These are phyloP conservation scores for Podaxis sp. DNA, from an alignment of 768 basidiomycete species.

Conservation along the genomic window DNA sequence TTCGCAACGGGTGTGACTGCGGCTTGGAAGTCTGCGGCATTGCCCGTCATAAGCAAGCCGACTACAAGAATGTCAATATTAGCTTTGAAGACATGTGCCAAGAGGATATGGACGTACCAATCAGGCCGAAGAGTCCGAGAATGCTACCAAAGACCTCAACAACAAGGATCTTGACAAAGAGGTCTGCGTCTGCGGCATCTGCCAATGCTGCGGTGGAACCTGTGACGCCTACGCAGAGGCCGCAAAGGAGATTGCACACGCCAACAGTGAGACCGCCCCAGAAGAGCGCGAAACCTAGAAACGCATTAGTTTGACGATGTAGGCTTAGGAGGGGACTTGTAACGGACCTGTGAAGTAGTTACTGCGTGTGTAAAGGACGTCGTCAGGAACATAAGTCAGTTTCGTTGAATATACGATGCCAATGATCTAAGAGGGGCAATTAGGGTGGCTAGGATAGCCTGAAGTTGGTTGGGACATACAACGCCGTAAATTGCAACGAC, in stretches of 20 bases:
- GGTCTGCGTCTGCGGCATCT: slow-evolving; percentile 90
- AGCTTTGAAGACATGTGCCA: background rate
- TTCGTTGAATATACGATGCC: slow-evolving; percentile 95
- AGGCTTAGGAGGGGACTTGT: slow-evolving; percentile 5
- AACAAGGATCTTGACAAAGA: slow-evolving; percentile 96
- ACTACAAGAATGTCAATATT: slow-evolving; percentile 42
- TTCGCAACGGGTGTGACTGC: slow-evolving; percentile 32
- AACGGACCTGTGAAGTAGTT: slow-evolving; percentile 89
- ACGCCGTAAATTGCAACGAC: slow-evolving; percentile 99
- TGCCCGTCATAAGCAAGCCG: slow-evolving; percentile 76
- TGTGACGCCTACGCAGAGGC: slow-evolving; percentile 90
- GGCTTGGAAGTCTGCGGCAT: slow-evolving; percentile 58
- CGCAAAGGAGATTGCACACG: slow-evolving; percentile 91
- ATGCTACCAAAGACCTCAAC: slow-evolving; percentile 95
- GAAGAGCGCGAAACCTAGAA: slow-evolving; percentile 87
- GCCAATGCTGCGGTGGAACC: slow-evolving; percentile 94
- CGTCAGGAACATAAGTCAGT: slow-evolving; percentile 58
- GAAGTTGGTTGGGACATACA: slow-evolving; percentile 44
- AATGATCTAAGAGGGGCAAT: slow-evolving; percentile 62
- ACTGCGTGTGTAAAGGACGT: slow-evolving; percentile 73
- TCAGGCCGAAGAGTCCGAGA: slow-evolving; percentile 89
- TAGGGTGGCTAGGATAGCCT: background rate
- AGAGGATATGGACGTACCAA: slow-evolving; percentile 57
- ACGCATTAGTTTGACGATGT: background rate
- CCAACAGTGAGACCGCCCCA: slow-evolving; percentile 97